These are phyloP conservation scores for Mallotus japonicus DNA, from an alignment of 441 rosid species.

Conservation along the genomic window DNA sequence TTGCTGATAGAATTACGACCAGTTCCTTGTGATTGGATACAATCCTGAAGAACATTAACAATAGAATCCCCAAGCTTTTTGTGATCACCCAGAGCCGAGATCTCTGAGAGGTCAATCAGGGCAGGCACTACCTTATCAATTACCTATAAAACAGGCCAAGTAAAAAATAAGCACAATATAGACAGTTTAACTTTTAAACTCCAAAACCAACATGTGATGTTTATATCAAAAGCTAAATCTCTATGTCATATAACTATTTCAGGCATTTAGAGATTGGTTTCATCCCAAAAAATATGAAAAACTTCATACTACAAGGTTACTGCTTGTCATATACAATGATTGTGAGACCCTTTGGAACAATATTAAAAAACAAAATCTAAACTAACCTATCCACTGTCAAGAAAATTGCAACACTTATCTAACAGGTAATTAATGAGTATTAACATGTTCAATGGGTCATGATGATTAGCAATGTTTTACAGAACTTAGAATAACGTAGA, in stretches of 20 bases:
- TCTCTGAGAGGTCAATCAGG: constrained; percentile 82
- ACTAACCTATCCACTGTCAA: background rate
- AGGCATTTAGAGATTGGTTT: background rate
- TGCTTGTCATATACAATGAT: background rate
- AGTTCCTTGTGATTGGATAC: constrained; percentile 56
- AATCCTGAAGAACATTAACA: constrained; percentile 75
- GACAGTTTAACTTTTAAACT: background rate
- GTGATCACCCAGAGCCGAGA: constrained; percentile 78
- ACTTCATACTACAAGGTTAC: background rate
- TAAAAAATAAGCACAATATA: constrained; percentile 7
- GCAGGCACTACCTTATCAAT: constrained; percentile 77
- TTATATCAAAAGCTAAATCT: no score
- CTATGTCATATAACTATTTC: background rate
- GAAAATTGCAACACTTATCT: background rate
- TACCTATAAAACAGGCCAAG: constrained; percentile 36
- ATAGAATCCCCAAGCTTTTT: constrained; percentile 89
- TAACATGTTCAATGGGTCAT: background rate
- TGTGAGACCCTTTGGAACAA: background rate
- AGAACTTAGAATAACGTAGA: background rate
- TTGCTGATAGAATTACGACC: constrained; percentile 43
- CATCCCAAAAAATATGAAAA: background rate
- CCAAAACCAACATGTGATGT: background rate
- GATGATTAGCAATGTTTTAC: background rate
- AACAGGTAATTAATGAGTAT: background rate
- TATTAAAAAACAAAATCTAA: no score